Conservation (phyloP, 495 filamentous ascomycete species). For the Ascodesmis nigricans region DNA sequence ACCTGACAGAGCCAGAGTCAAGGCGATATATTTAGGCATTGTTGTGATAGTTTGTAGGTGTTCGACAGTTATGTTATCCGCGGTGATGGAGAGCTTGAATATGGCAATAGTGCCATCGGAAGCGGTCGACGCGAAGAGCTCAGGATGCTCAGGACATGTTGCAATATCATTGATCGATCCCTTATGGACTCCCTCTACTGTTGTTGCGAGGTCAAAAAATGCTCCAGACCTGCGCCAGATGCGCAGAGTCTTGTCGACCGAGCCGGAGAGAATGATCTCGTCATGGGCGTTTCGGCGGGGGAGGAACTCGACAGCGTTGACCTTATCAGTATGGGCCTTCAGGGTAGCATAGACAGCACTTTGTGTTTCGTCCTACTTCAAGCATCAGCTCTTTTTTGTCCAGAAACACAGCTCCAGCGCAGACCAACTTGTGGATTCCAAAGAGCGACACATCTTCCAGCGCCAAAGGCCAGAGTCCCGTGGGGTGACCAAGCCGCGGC, state of each 20-base stretch:
- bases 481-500: constrained; percentile 73
- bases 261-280: constrained; percentile 48
- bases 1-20: constrained; percentile 40
- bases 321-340: constrained; percentile 57
- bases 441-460: constrained; percentile 66
- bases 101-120: constrained; percentile 68
- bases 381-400: constrained; percentile 4
- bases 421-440: constrained; percentile 62
- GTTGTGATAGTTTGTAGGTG: constrained; percentile 51
- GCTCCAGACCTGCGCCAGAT: constrained; percentile 38
- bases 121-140: constrained; percentile 35
- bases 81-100: constrained; percentile 29
- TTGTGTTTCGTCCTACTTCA: too few relatives aligned
- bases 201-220: constrained; percentile 25
- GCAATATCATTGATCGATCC: constrained; percentile 63
- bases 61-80: constrained; percentile 22
- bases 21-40: constrained; percentile 55
- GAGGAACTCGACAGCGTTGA: constrained; percentile 69
- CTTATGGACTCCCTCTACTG: constrained; percentile 36
- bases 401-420: neutral
- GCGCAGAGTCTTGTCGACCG: constrained; percentile 56
- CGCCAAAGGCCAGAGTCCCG: constrained; percentile 67
- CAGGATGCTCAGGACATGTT: constrained; percentile 18
- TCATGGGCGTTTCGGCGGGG: constrained; percentile 27
- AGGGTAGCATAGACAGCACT: constrained; percentile 47